Conservation (phyloP, 139 green algal genomes). For the Microglena sp. region DNA sequence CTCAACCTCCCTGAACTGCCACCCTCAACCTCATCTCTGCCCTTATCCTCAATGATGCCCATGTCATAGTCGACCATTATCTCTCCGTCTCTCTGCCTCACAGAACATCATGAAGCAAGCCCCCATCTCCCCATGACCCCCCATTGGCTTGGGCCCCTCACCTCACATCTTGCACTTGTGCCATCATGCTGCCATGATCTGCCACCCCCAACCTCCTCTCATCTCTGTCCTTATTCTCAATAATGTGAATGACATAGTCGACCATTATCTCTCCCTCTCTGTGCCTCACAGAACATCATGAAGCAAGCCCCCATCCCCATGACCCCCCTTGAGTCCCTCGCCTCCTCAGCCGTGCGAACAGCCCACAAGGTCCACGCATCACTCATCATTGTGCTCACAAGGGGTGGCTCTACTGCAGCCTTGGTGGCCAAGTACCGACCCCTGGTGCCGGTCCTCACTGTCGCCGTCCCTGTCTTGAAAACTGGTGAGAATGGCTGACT, state of each 20-base stretch:
- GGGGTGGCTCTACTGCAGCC: slow-evolving; percentile 76
- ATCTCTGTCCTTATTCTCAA: neutral
- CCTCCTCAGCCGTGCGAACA: slow-evolving; percentile 88
- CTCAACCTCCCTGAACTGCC: too few species aligned
- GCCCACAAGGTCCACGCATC: slow-evolving; percentile 87
- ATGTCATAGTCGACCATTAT: too few species aligned
- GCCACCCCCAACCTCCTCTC: too few species aligned
- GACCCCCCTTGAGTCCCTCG: slow-evolving; percentile 86
- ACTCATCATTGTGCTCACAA: slow-evolving; percentile 85
- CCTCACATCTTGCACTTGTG: too few species aligned
- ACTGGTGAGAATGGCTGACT: slow-evolving; percentile 55
- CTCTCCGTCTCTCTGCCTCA: too few species aligned
- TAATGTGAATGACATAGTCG: too few species aligned
- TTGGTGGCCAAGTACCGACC: slow-evolving; percentile 92
- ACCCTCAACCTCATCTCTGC: too few species aligned
- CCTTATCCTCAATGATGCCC: neutral
- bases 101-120: slow-evolving; percentile 24
- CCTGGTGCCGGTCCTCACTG: slow-evolving; percentile 78
- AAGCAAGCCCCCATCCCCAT: slow-evolving; percentile 72
- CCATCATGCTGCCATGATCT: too few species aligned
- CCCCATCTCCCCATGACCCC: slow-evolving; percentile 79
- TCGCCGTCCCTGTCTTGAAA: slow-evolving; percentile 81
- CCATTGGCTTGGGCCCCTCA: slow-evolving; percentile 91
- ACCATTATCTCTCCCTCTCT: too few species aligned
- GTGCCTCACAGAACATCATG: slow-evolving; percentile 12